Base-by-base conservation (phyloP, 2,329 filamentous ascomycete species). In the Plenodomus biglobosus region DNA sequence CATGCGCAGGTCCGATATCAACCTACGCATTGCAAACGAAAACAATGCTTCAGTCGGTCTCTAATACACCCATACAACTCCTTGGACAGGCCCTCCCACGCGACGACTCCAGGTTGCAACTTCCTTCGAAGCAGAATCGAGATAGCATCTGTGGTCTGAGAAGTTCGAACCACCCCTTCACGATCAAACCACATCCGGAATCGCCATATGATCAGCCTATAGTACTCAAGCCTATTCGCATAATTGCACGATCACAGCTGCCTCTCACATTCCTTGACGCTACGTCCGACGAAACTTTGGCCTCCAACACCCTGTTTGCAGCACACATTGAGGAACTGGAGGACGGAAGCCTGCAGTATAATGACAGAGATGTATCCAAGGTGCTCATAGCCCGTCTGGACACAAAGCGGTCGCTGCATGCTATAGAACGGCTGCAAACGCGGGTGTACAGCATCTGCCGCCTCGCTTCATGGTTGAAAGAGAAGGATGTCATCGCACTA, bases 361-460 rank as follows among this genome's bases (percentile, higher is more conserved):
- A 58, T 3, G 46, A 43, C 0, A 20, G 27, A 20, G 39, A 35
- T 17, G 16, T 36, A 8, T 48, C 61, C 2, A 66, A 56, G 40
- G 58, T 74, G 21, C 68, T 74, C 22, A 57, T 74, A 45, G 70
- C 70, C 35, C 61, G 63, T 6, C 44, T 63, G 34, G 68, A 70
- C 36, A 52, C 56, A 7, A 66, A 92, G 55, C 88, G 88, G 73
- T 82, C 85, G 0, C 69, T 97, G 2, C 96, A 92, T 88, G 83
- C 84, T 45, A 89, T 92, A 24, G 88, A 92, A 72, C 78, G 82
- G 19, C 82, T 88, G 30, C 74, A 77, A 15, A 70, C 74, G 39
- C 79, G 80, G 1, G 74, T 86, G 3, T 92, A 88, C 66, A 81
- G 82, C 10, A 66, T 90, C 20, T 91, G 85, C 68, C 85, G 81